Percentiles rank a stretch among this genome's conserved stretches.
Evolutionary conservation across 1,284 basidiomycete genomes (phyloP).

Genomic region (Marasmius sp.): DNA sequence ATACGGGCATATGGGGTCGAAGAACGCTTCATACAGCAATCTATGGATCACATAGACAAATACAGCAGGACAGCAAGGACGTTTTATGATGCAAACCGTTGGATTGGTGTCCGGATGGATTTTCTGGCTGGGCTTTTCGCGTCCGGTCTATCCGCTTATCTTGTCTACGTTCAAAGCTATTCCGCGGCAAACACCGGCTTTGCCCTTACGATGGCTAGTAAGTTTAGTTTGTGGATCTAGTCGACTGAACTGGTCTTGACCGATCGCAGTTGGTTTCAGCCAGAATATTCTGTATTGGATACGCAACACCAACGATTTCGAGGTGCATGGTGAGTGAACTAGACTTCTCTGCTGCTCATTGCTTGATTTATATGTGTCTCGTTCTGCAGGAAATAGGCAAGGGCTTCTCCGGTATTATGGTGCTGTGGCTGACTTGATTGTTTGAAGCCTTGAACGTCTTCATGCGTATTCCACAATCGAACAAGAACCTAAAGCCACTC

Average conservation of each 20-base stretch:
- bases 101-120: constrained; percentile 49
- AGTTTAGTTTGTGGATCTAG: too few relatives aligned
- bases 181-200: constrained; percentile 37
- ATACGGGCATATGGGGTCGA: constrained; percentile 49
- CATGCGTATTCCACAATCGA: constrained; percentile 73
- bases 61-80: constrained; percentile 37
- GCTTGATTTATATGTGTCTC: neutral
- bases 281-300: constrained; percentile 56
- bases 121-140: constrained; percentile 40
- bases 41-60: constrained; percentile 35
- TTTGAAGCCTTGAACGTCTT: constrained; percentile 71
- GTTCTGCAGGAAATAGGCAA: constrained; percentile 46
- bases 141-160: constrained; percentile 38
- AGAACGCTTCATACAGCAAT: constrained; percentile 35
- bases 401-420: too few relatives aligned
- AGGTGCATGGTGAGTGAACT: constrained; percentile 48
- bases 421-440: neutral
- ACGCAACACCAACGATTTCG: constrained; percentile 56
- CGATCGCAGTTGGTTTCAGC: constrained; percentile 49
- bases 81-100: constrained; percentile 48
- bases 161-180: constrained; percentile 33
- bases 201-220: too few relatives aligned
- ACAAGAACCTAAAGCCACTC: constrained; percentile 60
- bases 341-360: neutral
- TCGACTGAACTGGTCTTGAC: too few relatives aligned